Conservation (phyloP, 2,329 filamentous ascomycete species). For the Elsinoe arachidis region DNA sequence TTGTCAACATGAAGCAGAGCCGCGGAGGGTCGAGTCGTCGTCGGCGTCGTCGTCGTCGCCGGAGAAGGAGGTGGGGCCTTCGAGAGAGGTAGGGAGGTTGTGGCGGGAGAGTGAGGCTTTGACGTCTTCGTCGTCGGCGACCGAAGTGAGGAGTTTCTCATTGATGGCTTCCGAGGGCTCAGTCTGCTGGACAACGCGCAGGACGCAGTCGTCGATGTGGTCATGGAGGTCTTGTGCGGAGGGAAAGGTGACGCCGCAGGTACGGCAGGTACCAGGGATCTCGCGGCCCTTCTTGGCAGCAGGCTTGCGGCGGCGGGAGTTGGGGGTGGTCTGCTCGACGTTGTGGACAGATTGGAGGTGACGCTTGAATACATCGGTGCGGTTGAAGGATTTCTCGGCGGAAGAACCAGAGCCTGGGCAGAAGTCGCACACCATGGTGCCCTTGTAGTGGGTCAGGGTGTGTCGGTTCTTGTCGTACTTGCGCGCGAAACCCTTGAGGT, state of each 20-base stretch:
- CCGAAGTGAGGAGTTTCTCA: constrained; percentile 46
- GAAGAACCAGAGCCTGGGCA: constrained; percentile 82
- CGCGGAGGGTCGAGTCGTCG: constrained; percentile 38
- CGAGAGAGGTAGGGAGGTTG: constrained; percentile 43
- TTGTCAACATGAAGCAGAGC: constrained; percentile 36
- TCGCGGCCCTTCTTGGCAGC: constrained; percentile 55
- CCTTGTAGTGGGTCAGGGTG: constrained; percentile 91
- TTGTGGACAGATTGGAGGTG: constrained; percentile 85
- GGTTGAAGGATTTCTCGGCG: constrained; percentile 90
- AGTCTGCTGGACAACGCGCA: constrained; percentile 53
- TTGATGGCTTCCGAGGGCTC: constrained; percentile 52
- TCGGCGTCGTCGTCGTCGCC: constrained; percentile 51
- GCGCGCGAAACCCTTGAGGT: constrained; percentile 82
- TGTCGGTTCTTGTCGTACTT: constrained; percentile 97
- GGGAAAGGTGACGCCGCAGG: constrained; percentile 74
- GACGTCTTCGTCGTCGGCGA: constrained; percentile 51
- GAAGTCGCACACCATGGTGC: constrained; percentile 94
- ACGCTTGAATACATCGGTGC: constrained; percentile 91
- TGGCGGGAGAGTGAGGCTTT: constrained; percentile 51
- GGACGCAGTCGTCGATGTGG: constrained; percentile 68
- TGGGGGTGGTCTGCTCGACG: constrained; percentile 86
- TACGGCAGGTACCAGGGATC: constrained; percentile 80
- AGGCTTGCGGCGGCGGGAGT: constrained; percentile 68
- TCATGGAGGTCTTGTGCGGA: constrained; percentile 96
- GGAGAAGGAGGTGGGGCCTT: constrained; percentile 38